These are phyloP conservation scores for Eucalyptus victrix DNA, from an alignment of 345 rosid species.

Conservation along the genomic window DNA sequence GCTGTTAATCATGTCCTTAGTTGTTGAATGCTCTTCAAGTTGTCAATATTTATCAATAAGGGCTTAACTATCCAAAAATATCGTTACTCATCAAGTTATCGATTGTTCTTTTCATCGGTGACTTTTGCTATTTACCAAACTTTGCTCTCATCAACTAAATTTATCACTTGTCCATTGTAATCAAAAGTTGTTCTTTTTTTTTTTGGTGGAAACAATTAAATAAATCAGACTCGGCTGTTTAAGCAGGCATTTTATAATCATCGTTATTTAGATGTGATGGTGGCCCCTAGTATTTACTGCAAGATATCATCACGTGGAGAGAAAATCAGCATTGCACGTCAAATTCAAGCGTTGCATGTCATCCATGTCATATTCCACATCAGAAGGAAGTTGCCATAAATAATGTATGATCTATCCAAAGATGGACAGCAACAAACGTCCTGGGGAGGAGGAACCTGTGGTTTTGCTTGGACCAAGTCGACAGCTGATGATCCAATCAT, in stretches of 20 bases:
- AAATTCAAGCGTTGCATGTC: neutral
- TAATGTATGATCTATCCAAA: neutral
- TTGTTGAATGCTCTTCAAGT: neutral
- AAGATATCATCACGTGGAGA: neutral
- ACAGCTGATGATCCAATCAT: slow-evolving; percentile 24
- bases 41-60: neutral
- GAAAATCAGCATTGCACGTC: neutral
- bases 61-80: neutral
- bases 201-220: neutral
- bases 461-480: slow-evolving; percentile 13
- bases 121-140: neutral
- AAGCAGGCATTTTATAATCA: neutral
- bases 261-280: neutral
- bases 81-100: neutral
- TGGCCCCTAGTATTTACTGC: neutral
- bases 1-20: neutral
- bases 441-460: slow-evolving; percentile 1
- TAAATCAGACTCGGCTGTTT: neutral
- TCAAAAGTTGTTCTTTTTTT: neutral
- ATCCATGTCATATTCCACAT: neutral
- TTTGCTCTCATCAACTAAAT: neutral
- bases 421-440: neutral
- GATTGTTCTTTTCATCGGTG: neutral
- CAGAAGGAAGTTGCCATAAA: neutral
- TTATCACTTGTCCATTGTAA: neutral